phyloP scores from a whole-genome alignment of 2,329 filamentous ascomycete genomes.

The Diplocarpon rosae region DNA sequence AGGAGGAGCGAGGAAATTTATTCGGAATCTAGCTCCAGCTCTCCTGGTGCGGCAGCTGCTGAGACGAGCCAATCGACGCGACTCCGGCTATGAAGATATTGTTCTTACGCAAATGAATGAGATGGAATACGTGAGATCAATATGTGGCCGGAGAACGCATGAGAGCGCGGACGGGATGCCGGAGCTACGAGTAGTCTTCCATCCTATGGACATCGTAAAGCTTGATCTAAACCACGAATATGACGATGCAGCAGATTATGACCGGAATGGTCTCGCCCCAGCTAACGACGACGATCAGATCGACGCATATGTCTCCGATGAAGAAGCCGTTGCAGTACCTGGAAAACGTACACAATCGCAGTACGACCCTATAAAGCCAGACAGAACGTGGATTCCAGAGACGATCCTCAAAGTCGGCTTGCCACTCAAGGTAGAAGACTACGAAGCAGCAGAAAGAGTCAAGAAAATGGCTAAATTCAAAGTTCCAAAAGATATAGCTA shows the following conservation, averaged over 20 bases:
- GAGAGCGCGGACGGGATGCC: slow-evolving; percentile 61
- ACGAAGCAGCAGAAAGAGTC: slow-evolving; percentile 36
- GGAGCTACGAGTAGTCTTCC: slow-evolving; percentile 70
- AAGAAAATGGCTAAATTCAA: slow-evolving; percentile 20
- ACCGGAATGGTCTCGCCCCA: slow-evolving; percentile 45
- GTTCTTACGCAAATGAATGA: slow-evolving; percentile 35
- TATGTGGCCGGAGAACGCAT: slow-evolving; percentile 60
- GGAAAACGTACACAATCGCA: slow-evolving; percentile 29
- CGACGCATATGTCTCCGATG: slow-evolving; percentile 24
- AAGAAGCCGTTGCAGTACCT: slow-evolving; percentile 17
- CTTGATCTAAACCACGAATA: slow-evolving; percentile 66
- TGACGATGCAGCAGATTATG: slow-evolving; percentile 35
- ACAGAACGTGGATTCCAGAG: slow-evolving; percentile 60
- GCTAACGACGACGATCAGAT: slow-evolving; percentile 54
- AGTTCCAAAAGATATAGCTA: slow-evolving; percentile 17
- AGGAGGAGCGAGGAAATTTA: slow-evolving; percentile 72
- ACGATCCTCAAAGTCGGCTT: slow-evolving; percentile 52
- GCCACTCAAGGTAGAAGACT: slow-evolving; percentile 53
- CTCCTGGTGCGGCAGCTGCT: slow-evolving; percentile 54
- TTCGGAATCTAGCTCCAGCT: slow-evolving; percentile 67
- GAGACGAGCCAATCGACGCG: slow-evolving; percentile 30
- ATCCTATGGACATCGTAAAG: slow-evolving; percentile 65
- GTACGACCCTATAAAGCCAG: slow-evolving; percentile 56
- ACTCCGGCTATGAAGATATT: slow-evolving; percentile 26
- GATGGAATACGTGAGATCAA: slow-evolving; percentile 46